Evolutionary conservation across 108 stramenopile genomes (phyloP).

Genomic region (Skeletonema potamos): DNA sequence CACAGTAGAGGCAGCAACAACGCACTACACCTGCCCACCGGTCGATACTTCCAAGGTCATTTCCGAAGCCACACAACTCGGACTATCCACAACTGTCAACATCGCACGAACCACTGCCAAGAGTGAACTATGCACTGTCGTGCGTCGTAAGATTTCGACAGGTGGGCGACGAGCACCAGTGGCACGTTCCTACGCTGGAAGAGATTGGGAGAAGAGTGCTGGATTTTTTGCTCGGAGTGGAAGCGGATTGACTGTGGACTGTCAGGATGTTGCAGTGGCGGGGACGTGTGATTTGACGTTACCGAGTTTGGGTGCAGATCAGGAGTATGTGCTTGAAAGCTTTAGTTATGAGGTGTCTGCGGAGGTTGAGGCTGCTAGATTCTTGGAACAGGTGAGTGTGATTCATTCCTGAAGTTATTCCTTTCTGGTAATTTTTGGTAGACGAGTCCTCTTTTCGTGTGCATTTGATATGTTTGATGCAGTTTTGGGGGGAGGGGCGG

Average conservation of each 20-base stretch:
- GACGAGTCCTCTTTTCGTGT: too few relatives aligned
- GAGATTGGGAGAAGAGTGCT: constrained; percentile 13
- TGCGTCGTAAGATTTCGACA: neutral
- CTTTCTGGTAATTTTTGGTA: too few relatives aligned
- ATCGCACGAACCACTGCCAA: neutral
- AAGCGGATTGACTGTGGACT: constrained; percentile 5
- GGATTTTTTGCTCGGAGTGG: constrained; percentile 15
- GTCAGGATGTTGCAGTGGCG: neutral
- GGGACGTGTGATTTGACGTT: constrained; percentile 7
- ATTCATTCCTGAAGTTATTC: too few relatives aligned
- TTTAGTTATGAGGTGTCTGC: neutral
- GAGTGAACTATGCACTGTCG: neutral
- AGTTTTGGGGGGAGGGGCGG: too few relatives aligned
- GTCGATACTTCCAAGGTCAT: neutral
- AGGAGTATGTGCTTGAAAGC: constrained; percentile 20
- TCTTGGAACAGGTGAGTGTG: constrained; percentile 42
- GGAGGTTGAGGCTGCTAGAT: constrained; percentile 43
- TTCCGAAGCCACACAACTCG: neutral
- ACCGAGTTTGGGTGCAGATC: constrained; percentile 9
- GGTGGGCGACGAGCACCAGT: constrained; percentile 5
- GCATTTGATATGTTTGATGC: too few relatives aligned
- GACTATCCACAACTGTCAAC: neutral
- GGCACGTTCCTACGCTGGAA: constrained; percentile 11
- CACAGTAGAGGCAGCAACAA: neutral
- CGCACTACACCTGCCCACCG: neutral